These are phyloP conservation scores for Fusarium sp. DNA, from an alignment of 2,329 filamentous ascomycete species.

Conservation along the genomic window DNA sequence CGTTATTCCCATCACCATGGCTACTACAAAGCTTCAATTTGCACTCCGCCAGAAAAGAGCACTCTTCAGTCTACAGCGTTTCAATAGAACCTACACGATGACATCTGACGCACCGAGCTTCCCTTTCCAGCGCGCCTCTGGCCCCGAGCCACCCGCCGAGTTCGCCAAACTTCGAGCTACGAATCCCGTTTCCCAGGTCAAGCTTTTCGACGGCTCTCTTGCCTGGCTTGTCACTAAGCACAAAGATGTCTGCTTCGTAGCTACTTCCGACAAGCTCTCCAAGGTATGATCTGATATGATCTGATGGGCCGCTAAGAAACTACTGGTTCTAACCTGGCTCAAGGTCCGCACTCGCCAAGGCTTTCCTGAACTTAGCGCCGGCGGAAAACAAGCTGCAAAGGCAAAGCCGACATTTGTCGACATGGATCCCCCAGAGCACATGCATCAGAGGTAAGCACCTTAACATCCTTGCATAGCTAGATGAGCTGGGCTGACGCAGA, in stretches of 20 bases:
- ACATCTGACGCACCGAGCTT: slow-evolving; percentile 23
- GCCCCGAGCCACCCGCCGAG: slow-evolving; percentile 55
- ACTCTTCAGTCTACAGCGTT: not conserved
- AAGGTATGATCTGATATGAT: slow-evolving; percentile 50
- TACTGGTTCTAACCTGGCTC: not conserved
- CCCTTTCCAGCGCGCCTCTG: slow-evolving; percentile 39
- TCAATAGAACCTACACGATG: not conserved
- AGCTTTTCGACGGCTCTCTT: slow-evolving; percentile 59
- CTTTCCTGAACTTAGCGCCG: slow-evolving; percentile 60
- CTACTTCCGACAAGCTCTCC: slow-evolving; percentile 59
- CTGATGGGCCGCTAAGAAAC: fast-evolving
- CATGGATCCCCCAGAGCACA: slow-evolving; percentile 62
- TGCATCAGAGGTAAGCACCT: slow-evolving; percentile 54
- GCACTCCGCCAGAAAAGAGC: not conserved
- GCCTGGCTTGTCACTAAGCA: slow-evolving; percentile 63
- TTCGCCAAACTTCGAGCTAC: slow-evolving; percentile 57
- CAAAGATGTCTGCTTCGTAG: slow-evolving; percentile 58
- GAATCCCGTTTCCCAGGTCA: slow-evolving; percentile 58
- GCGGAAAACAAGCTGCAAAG: slow-evolving; percentile 61
- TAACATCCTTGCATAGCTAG: fast-evolving
- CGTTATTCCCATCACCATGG: not conserved
- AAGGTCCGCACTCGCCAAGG: slow-evolving; percentile 56
- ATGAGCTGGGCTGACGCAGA: not conserved
- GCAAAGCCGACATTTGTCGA: slow-evolving; percentile 63
- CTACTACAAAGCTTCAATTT: not conserved